Conservation (phyloP, 441 rosid genomes). For the Populus hybrid region DNA sequence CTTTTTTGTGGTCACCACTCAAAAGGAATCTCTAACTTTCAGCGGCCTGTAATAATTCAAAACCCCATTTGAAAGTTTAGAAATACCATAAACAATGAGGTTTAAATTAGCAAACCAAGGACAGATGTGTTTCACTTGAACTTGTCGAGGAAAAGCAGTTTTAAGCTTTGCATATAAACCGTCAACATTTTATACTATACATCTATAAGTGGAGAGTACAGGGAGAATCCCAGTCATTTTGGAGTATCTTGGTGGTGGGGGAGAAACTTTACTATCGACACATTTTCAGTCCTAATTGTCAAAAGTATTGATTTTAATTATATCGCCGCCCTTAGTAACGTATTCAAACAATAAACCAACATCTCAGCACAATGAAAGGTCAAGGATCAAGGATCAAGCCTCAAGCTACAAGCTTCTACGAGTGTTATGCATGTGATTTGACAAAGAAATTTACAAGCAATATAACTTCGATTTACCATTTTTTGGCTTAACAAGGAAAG, state of each 20-base stretch:
- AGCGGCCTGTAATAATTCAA: constrained; percentile 28
- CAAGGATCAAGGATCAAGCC: constrained; percentile 6
- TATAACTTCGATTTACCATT: too few relatives aligned
- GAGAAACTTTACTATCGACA: background rate
- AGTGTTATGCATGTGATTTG: background rate
- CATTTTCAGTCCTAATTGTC: background rate
- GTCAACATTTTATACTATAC: constrained; percentile 24
- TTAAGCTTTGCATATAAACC: constrained; percentile 24
- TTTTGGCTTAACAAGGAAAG: too few relatives aligned
- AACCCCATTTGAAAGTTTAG: constrained; percentile 12
- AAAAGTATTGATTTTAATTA: constrained; percentile 1
- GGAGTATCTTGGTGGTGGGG: constrained; percentile 26
- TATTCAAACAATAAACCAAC: constrained; percentile 15
- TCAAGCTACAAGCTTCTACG: too few relatives aligned
- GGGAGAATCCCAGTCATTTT: constrained; percentile 19
- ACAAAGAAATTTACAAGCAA: background rate
- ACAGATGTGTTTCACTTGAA: constrained; percentile 36
- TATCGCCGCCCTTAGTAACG: constrained; percentile 9
- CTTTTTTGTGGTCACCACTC: constrained; percentile 13
- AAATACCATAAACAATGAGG: constrained; percentile 4
- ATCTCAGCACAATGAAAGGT: constrained; percentile 28
- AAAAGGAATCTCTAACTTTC: constrained; percentile 21
- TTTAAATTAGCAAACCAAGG: constrained; percentile 3
- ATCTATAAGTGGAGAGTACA: constrained; percentile 27
- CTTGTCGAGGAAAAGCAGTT: constrained; percentile 28